Evolutionary conservation across 768 basidiomycete species (phyloP).

Genomic region (Naganishia randhawae): DNA sequence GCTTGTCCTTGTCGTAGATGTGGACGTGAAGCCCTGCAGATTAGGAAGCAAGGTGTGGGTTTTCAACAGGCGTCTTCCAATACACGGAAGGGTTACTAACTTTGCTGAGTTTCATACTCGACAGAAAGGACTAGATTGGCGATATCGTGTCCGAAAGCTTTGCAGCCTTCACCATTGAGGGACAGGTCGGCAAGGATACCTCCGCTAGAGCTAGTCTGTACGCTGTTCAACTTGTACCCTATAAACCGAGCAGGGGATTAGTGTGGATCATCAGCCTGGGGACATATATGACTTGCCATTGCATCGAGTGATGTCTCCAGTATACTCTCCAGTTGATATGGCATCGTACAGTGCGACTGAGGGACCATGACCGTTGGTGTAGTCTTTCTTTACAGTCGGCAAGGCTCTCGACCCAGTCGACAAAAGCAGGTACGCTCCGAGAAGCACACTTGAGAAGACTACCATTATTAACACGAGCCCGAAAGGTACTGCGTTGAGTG

Average conservation of each 20-base stretch:
- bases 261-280: background rate
- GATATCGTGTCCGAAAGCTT: constrained; percentile 27
- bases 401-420: background rate
- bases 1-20: constrained; percentile 46
- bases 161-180: constrained; percentile 23
- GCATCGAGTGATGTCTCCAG: constrained; percentile 13
- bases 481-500: background rate
- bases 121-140: constrained; percentile 21
- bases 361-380: constrained; percentile 10
- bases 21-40: constrained; percentile 47
- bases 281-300: background rate
- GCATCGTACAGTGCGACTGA: constrained; percentile 5
- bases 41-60: too few species aligned
- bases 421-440: constrained; percentile 3
- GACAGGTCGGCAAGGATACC: constrained; percentile 18
- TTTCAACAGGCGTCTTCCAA: background rate
- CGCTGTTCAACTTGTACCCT: constrained; percentile 11
- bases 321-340: background rate
- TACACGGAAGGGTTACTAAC: background rate
- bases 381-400: constrained; percentile 4
- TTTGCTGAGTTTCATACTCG: constrained; percentile 28
- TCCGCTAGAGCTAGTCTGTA: constrained; percentile 11
- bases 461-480: background rate
- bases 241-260: background rate
- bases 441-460: constrained; percentile 11